Evolutionary conservation across 345 rosid species (phyloP).

Genomic region (Ceriops decandra): DNA sequence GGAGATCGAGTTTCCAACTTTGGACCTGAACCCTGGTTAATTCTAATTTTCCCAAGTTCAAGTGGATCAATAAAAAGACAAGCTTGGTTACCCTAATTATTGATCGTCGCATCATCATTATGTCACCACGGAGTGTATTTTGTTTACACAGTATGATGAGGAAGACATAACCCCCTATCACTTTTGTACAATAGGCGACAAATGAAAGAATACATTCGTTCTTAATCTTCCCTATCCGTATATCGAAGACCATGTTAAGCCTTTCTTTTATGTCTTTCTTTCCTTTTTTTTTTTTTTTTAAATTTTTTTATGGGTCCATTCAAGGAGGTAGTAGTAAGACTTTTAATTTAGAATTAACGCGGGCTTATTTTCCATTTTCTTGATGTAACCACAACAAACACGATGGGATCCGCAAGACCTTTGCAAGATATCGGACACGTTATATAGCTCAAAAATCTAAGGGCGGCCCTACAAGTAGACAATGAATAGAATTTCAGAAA

Average conservation of each 20-base stretch:
- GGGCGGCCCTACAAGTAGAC: conserved; percentile 16
- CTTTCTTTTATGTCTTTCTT: no score
- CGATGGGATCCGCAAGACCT: conserved; percentile 13
- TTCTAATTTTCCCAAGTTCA: no score
- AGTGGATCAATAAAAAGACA: no score
- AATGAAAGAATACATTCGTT: not conserved
- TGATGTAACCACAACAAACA: not conserved
- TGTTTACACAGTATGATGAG: not conserved
- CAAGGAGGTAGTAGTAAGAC: not conserved
- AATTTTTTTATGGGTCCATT: no score
- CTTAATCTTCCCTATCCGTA: not conserved
- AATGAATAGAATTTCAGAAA: conserved; percentile 17
- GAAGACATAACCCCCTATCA: not conserved
- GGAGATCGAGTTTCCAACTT: no score
- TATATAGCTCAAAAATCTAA: conserved; percentile 10
- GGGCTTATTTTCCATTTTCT: not conserved
- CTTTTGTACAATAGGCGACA: not conserved
- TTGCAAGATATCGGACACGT: conserved; percentile 16
- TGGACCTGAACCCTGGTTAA: no score
- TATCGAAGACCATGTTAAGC: not conserved
- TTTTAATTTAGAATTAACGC: not conserved
- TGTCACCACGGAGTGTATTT: not conserved
- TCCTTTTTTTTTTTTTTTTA: no score
- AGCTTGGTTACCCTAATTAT: conserved; percentile 17
- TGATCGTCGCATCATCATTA: conserved; percentile 18